Evolutionary conservation across 2,329 filamentous ascomycete species (phyloP).

Genomic region (Fusarium sp.): DNA sequence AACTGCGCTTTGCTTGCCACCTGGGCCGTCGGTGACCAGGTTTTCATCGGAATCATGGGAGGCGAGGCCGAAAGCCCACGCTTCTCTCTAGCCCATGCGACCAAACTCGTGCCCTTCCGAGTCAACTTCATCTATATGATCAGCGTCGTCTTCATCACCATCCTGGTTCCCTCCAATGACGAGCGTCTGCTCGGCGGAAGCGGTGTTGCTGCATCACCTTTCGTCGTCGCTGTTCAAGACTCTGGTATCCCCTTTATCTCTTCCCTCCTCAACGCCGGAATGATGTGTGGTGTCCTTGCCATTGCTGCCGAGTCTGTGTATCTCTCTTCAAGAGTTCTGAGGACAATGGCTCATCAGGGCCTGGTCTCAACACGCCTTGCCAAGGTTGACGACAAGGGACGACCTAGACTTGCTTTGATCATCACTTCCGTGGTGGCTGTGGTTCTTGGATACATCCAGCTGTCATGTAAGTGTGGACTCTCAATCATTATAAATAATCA

Average conservation of each 20-base stretch:
- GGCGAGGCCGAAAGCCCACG: slow-evolving; percentile 42
- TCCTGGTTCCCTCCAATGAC: slow-evolving; percentile 38
- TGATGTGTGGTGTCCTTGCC: slow-evolving; percentile 41
- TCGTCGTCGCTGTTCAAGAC: slow-evolving; percentile 34
- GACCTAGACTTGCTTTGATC: slow-evolving; percentile 25
- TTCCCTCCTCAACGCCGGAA: slow-evolving; percentile 41
- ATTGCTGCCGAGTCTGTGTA: slow-evolving; percentile 35
- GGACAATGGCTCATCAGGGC: slow-evolving; percentile 35
- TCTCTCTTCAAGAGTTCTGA: slow-evolving; percentile 33
- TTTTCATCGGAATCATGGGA: slow-evolving; percentile 45
- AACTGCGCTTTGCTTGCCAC: slow-evolving; percentile 38
- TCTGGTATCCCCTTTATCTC: slow-evolving; percentile 34
- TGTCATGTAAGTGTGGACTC: slow-evolving; percentile 9
- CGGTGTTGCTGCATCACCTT: slow-evolving; percentile 38
- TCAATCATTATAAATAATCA: accelerated
- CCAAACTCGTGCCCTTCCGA: slow-evolving; percentile 40
- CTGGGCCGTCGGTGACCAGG: slow-evolving; percentile 45
- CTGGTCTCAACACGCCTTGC: slow-evolving; percentile 23
- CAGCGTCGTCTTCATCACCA: slow-evolving; percentile 39
- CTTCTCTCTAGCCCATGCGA: slow-evolving; percentile 39
- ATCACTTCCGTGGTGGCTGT: slow-evolving; percentile 14
- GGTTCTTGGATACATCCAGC: slow-evolving; percentile 32
- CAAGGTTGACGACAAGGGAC: slow-evolving; percentile 23
- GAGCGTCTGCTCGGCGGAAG: slow-evolving; percentile 30
- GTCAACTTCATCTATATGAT: slow-evolving; percentile 43